Percentiles rank a stretch among this genome's conserved stretches.
Evolutionary conservation across 768 basidiomycete genomes (phyloP).

Genomic region (Collybia sp.): DNA sequence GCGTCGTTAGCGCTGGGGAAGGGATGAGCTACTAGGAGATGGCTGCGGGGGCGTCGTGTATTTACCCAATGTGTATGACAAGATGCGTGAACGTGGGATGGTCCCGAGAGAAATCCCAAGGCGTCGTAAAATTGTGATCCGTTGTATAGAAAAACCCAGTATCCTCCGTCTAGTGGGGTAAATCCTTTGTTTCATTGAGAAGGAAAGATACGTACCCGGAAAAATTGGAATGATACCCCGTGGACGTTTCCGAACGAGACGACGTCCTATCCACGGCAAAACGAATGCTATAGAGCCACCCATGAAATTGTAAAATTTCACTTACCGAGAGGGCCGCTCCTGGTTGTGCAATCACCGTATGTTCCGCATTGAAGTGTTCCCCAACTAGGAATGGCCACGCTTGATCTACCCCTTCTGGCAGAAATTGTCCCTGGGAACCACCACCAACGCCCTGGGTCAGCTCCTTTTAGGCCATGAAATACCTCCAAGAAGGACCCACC

Average conservation of each 20-base stretch:
- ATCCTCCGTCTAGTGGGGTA: conserved; percentile 42
- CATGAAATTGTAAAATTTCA: not conserved
- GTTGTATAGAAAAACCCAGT: conserved; percentile 47
- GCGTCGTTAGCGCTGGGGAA: conserved; percentile 47
- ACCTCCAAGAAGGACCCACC: conserved; percentile 21
- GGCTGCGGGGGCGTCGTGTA: not conserved
- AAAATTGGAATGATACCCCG: conserved; percentile 47
- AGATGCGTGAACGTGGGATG: conserved; percentile 42
- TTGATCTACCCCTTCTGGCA: conserved; percentile 48
- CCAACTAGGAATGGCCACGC: conserved; percentile 53
- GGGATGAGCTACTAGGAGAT: not conserved
- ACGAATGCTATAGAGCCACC: not conserved
- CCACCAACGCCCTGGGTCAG: not conserved
- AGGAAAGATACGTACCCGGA: conserved; percentile 26
- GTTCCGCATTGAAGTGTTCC: conserved; percentile 48
- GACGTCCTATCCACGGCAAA: conserved; percentile 35
- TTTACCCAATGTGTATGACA: conserved; percentile 53
- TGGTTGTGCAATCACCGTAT: conserved; percentile 47
- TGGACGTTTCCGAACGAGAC: conserved; percentile 50
- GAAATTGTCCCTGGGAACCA: conserved; percentile 45
- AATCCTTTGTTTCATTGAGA: not conserved
- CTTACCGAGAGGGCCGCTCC: conserved; percentile 30
- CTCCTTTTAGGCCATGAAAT: no score
- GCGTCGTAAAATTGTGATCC: conserved; percentile 58
- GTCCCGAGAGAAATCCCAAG: conserved; percentile 51